These are phyloP conservation scores for Amaranthus hypochondriacus DNA, from an alignment of 148 eudicot genomes.

Conservation along the genomic window DNA sequence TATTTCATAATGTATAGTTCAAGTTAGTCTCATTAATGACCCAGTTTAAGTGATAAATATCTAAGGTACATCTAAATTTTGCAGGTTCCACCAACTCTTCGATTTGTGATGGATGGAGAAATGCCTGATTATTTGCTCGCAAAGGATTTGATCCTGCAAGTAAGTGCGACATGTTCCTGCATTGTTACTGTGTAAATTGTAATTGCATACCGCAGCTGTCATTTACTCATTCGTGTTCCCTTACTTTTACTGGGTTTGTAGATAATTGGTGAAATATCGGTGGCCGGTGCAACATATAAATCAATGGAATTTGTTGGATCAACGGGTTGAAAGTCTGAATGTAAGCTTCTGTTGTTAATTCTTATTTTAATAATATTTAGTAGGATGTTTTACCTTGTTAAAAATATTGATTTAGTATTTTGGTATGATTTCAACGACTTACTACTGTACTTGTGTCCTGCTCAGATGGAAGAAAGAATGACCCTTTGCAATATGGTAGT, in stretches of 20 bases:
- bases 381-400: too few relatives aligned
- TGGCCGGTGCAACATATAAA: constrained; percentile 96
- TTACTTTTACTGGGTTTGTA: constrained; percentile 24
- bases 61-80: constrained; percentile 4
- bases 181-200: not conserved
- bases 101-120: constrained; percentile 97
- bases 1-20: too few relatives aligned
- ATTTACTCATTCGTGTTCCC: too few relatives aligned
- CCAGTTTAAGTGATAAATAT: not conserved
- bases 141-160: constrained; percentile 95
- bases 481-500: constrained; percentile 99
- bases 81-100: constrained; percentile 93
- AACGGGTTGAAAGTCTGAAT: constrained; percentile 76
- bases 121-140: constrained; percentile 93
- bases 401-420: too few relatives aligned
- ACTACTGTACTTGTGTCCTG: not conserved
- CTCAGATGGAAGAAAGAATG: constrained; percentile 99
- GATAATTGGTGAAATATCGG: constrained; percentile 98
- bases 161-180: constrained; percentile 23
- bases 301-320: constrained; percentile 96
- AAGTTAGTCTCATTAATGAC: too few relatives aligned
- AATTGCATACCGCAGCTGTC: too few relatives aligned
- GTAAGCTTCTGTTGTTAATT: constrained; percentile 36
- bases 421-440: too few relatives aligned
- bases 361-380: too few relatives aligned